Conservation (phyloP, 2,329 filamentous ascomycete genomes). For the Talaromyces sp. region DNA sequence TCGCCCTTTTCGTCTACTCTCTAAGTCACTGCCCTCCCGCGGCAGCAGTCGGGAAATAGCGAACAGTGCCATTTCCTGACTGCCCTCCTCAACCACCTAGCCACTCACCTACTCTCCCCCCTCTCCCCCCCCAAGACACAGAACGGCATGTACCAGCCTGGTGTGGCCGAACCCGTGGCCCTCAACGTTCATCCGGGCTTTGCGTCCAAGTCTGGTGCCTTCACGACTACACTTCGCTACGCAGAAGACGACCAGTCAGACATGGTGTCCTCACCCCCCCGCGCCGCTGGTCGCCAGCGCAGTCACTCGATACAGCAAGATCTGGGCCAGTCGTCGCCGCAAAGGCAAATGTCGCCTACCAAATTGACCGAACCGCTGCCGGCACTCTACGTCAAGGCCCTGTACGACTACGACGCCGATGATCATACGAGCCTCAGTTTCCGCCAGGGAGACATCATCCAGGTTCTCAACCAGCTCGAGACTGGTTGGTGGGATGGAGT, state of each 20-base stretch:
- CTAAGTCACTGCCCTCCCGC: neutral
- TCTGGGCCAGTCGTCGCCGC: constrained; percentile 17
- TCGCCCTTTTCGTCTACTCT: neutral
- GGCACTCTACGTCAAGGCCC: constrained; percentile 79
- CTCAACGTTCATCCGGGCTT: constrained; percentile 27
- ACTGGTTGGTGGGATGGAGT: constrained; percentile 99
- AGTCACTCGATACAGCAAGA: constrained; percentile 23
- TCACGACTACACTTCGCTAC: constrained; percentile 40
- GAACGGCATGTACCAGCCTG: constrained; percentile 27
- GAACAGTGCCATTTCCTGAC: neutral
- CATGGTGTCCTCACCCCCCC: constrained; percentile 23
- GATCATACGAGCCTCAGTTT: constrained; percentile 96
- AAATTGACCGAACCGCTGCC: constrained; percentile 34
- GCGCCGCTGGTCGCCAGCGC: constrained; percentile 23
- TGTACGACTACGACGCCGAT: constrained; percentile 98
- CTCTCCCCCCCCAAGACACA: neutral
- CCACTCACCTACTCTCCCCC: neutral
- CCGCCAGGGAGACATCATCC: constrained; percentile 92
- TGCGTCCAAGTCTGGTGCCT: constrained; percentile 25
- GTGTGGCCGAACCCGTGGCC: constrained; percentile 27
- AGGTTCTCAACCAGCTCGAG: constrained; percentile 96
- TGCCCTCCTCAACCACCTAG: neutral
- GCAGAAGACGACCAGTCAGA: constrained; percentile 19
- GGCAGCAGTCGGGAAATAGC: neutral
- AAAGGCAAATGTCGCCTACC: constrained; percentile 23